These are phyloP conservation scores for Orbilia oligospora DNA, from an alignment of 2,329 filamentous ascomycete species.

Conservation along the genomic window DNA sequence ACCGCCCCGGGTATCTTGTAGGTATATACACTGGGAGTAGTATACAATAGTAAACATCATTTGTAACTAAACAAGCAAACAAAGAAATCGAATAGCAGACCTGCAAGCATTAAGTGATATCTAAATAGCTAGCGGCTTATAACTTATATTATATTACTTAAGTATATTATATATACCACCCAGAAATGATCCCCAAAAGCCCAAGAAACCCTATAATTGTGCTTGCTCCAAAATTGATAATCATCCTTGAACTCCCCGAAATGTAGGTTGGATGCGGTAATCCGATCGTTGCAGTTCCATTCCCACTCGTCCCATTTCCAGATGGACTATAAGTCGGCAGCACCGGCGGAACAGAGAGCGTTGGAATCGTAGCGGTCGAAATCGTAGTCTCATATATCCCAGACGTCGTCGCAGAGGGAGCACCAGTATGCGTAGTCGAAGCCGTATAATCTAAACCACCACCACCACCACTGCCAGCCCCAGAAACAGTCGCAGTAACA, in stretches of 20 bases:
- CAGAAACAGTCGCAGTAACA: not conserved
- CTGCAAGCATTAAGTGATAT: no score
- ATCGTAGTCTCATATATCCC: not conserved
- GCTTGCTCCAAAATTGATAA: not conserved
- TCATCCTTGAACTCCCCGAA: not conserved
- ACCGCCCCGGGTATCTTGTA: constrained; percentile 6
- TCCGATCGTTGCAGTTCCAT: not conserved
- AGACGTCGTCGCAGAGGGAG: not conserved
- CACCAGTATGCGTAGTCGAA: not conserved
- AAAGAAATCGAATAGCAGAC: not conserved
- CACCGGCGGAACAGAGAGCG: not conserved
- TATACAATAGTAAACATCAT: not conserved
- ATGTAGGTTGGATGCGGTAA: constrained; percentile 5
- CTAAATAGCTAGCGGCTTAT: not conserved
- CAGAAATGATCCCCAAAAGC: not conserved
- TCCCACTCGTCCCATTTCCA: constrained; percentile 11
- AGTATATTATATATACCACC: constrained; percentile 13
- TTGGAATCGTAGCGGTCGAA: not conserved
- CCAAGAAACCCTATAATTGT: not conserved
- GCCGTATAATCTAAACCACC: not conserved
- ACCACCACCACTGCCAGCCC: not conserved
- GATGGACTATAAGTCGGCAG: not conserved
- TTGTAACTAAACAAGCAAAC: no score
- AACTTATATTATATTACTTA: no score
- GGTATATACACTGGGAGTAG: not conserved